phyloP scores from a whole-genome alignment of 805 yeast genomes.

The Nakazawaea anatomiae region DNA sequence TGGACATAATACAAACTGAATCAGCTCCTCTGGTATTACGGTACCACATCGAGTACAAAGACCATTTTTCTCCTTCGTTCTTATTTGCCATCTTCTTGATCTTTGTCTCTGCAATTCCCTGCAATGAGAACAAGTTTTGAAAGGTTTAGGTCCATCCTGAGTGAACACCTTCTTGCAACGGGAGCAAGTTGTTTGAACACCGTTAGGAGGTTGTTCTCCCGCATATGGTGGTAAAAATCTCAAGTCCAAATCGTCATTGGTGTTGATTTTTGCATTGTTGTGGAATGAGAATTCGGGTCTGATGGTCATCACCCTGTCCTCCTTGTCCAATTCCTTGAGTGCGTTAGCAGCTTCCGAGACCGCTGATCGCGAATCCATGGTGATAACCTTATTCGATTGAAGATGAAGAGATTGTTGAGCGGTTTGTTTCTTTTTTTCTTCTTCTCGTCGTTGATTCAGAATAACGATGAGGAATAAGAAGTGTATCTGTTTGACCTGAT shows the following conservation, averaged over 20 bases:
- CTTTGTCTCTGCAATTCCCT: constrained; percentile 58
- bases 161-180: constrained; percentile 57
- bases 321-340: background rate
- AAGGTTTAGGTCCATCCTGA: constrained; percentile 39
- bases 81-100: constrained; percentile 58
- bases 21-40: constrained; percentile 42
- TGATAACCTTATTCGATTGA: too few species aligned
- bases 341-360: background rate
- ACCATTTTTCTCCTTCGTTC: constrained; percentile 53
- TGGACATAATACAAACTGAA: constrained; percentile 53
- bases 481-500: too few species aligned
- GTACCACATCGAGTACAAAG: constrained; percentile 63
- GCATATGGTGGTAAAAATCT: background rate
- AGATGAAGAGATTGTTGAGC: too few species aligned
- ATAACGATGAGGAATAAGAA: too few species aligned
- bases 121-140: constrained; percentile 58
- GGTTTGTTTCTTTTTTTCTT: too few species aligned
- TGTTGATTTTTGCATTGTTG: background rate
- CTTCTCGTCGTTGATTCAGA: too few species aligned
- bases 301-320: constrained; percentile 5
- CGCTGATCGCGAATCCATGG: background rate
- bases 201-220: background rate
- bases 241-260: background rate
- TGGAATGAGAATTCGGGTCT: background rate
- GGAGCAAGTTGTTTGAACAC: constrained; percentile 29